Percentiles rank a stretch among this genome's conserved stretches.
Conservation (phyloP, 2,329 filamentous ascomycete species). For the Trichophyton schoenleinii region DNA sequence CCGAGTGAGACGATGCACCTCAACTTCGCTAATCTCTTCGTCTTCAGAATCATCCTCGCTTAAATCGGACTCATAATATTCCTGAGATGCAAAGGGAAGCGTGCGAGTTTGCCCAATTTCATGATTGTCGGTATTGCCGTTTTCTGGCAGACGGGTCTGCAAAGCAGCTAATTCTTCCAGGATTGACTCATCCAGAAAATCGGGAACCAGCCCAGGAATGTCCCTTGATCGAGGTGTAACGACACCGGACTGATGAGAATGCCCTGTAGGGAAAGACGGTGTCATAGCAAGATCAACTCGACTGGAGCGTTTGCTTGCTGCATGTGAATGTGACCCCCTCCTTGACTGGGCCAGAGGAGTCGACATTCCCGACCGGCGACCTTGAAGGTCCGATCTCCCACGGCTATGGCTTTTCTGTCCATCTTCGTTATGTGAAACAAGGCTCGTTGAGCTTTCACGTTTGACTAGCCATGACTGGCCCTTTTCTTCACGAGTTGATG, state of each 20-base stretch:
- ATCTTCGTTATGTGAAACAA: constrained; percentile 31
- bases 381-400: constrained; percentile 18
- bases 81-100: constrained; percentile 13
- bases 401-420: constrained; percentile 15
- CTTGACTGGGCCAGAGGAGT: constrained; percentile 25
- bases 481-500: constrained; percentile 46
- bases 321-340: constrained; percentile 23
- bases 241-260: constrained; percentile 8
- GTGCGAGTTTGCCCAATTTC: constrained; percentile 1
- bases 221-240: constrained; percentile 4
- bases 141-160: constrained; percentile 6
- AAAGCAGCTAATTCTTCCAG: constrained; percentile 26
- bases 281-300: constrained; percentile 28
- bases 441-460: constrained; percentile 43
- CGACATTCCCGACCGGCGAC: constrained; percentile 25
- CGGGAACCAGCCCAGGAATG: constrained; percentile 26
- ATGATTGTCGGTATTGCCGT: constrained; percentile 13
- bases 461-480: constrained; percentile 51
- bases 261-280: constrained; percentile 13
- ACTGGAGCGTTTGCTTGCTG: constrained; percentile 24
- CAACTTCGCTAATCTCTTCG: constrained; percentile 36
- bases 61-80: constrained; percentile 15
- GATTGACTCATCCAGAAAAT: constrained; percentile 39
- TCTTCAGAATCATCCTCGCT: constrained; percentile 17
- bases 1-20: constrained; percentile 40